These are phyloP conservation scores for Prosopis cineraria DNA, from an alignment of 306 rosid genomes.

Conservation along the genomic window DNA sequence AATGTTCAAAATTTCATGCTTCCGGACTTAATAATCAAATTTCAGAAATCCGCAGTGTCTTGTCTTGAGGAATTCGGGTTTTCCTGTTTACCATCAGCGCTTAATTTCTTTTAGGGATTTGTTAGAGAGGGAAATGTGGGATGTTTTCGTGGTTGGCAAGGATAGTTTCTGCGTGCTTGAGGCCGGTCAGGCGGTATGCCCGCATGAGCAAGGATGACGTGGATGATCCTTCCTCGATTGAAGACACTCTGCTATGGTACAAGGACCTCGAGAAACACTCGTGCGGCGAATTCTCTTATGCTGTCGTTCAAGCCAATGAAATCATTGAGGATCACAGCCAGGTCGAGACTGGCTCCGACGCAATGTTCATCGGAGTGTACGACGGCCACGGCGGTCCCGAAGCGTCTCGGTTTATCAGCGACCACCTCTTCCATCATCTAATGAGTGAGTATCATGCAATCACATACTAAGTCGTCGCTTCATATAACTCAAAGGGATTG, in stretches of 20 bases:
- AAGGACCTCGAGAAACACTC: constrained; percentile 70
- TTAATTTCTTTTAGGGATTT: constrained; percentile 28
- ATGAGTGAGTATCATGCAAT: constrained; percentile 52
- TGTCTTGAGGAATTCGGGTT: neutral
- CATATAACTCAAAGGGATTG: neutral
- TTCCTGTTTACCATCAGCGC: neutral
- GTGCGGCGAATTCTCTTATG: constrained; percentile 76
- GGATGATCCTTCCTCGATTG: constrained; percentile 46
- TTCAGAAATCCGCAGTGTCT: neutral
- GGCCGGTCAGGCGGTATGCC: constrained; percentile 80
- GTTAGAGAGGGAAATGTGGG: constrained; percentile 86
- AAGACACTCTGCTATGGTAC: constrained; percentile 69
- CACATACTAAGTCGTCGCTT: neutral
- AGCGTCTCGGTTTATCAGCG: constrained; percentile 63
- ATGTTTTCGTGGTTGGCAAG: constrained; percentile 98
- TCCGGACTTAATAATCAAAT: constrained; percentile 21
- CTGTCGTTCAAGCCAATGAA: constrained; percentile 83
- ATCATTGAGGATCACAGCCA: constrained; percentile 81
- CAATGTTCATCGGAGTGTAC: constrained; percentile 80
- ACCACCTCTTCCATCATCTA: constrained; percentile 62
- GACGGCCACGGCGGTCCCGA: constrained; percentile 93
- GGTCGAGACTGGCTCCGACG: constrained; percentile 72
- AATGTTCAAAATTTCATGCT: neutral
- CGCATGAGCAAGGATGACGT: constrained; percentile 81
- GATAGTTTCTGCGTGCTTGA: constrained; percentile 80